Evolutionary conservation across 2,329 filamentous ascomycete species (phyloP), one percentile per base, ranked within the genome.

Genomic region (Colletotrichum melonis): DNA sequence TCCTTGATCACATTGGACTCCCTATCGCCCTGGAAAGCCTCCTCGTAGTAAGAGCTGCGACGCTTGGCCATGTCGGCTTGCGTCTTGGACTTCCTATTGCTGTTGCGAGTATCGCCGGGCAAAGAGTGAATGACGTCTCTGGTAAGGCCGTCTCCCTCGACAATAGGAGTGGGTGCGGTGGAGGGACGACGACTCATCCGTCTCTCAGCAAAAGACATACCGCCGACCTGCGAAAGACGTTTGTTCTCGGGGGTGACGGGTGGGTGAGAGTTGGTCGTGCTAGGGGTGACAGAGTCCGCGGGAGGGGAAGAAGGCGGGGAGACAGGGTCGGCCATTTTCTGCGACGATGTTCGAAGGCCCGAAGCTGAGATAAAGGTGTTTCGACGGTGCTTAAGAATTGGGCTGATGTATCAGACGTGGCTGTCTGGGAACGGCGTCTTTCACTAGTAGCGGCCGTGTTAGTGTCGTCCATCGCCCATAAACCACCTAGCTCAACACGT

Each of bases 31-130:
- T 81, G 80, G 73, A 88, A 87, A 19, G 83, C 81, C 63, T 84
- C 83, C 63, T 89, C 86, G 69, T 87, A 88, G 66, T 85, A 87
- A 35, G 82, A 82, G 76, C 84, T 87, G 75, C 80, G 81, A 73
- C 81, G 80, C 76, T 79, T 82, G 30, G 78, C 78, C 52, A 84
- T 72, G 4, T 82, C 81, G 2, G 78, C 78, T 57, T 80, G 78
- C 5, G 79, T 73, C 66, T 79, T 80, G 24, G 81, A 76, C 73
- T 79, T 82, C 60, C 79, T 75, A n/a, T 49, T 49, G 4, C 73
- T 77, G 49, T 76, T 77, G 30, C 77, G 78, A 38, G 78, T 63
- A 57, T 86, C 84, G 19, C 84, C 84, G 0, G 85, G 84, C 11
- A 80, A 81, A 3, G 82, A 77, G 1, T 83, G 82, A 65, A 84